Evolutionary conservation across 495 filamentous ascomycete genomes (phyloP).

Genomic region (Bryoglossum gracile): DNA sequence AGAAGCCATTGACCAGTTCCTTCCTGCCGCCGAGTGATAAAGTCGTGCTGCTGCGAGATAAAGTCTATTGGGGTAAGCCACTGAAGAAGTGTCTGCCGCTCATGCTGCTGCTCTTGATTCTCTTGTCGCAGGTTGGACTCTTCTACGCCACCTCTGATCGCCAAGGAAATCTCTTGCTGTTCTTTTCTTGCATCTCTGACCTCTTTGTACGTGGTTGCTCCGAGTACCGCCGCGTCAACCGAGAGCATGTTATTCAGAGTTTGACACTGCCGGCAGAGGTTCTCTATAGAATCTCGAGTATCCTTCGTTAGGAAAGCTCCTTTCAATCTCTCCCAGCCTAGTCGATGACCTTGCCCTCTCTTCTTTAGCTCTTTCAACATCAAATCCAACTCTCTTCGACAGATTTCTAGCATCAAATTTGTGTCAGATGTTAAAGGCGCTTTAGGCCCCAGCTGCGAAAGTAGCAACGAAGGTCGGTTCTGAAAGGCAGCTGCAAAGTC

Average conservation of each 20-base stretch:
- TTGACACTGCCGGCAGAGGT: conserved; percentile 18
- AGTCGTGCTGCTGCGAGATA: neutral
- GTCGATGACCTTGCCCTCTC: conserved; percentile 10
- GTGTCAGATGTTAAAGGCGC: conserved; percentile 8
- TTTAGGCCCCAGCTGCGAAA: conserved; percentile 15
- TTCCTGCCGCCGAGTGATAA: neutral
- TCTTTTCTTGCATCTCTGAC: conserved; percentile 15
- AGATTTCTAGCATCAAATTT: conserved; percentile 9
- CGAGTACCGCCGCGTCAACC: conserved; percentile 8
- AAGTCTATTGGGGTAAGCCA: conserved; percentile 2
- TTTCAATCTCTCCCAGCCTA: no score
- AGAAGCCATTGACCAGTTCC: conserved; percentile 6
- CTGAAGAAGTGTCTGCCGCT: neutral
- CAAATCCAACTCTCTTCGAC: conserved; percentile 6
- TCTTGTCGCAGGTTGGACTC: conserved; percentile 26
- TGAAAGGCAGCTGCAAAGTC: conserved; percentile 21
- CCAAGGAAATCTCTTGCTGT: conserved; percentile 21
- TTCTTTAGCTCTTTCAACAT: conserved; percentile 17
- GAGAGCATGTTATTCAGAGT: conserved; percentile 19
- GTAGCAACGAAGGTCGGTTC: conserved; percentile 16
- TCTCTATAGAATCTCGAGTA: conserved; percentile 15
- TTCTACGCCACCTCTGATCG: conserved; percentile 29
- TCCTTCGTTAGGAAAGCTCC: conserved; percentile 13
- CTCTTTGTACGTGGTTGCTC: conserved; percentile 5
- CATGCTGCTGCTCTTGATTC: conserved; percentile 9